Conservation (phyloP, 495 filamentous ascomycete genomes). For the Halenospora varia region DNA sequence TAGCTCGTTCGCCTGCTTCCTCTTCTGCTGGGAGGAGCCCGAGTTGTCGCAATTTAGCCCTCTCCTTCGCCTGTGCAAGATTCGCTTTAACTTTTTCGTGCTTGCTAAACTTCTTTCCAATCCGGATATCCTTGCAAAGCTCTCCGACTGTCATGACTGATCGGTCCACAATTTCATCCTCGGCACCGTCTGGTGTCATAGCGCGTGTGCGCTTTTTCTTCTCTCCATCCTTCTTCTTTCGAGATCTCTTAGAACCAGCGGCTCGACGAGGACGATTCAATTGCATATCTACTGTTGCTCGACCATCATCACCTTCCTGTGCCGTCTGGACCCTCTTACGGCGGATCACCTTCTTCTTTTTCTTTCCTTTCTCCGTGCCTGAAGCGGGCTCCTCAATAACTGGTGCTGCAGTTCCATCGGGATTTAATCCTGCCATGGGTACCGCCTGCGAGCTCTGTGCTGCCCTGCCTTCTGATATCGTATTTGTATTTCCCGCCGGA, state of each 20-base stretch:
- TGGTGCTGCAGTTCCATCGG: slow-evolving; percentile 20
- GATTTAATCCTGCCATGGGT: slow-evolving; percentile 18
- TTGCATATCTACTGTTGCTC: slow-evolving; percentile 17
- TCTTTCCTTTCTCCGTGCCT: slow-evolving; percentile 14
- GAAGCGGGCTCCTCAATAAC: slow-evolving; percentile 32
- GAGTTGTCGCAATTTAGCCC: slow-evolving; percentile 29
- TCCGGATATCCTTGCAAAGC: slow-evolving; percentile 68
- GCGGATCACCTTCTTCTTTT: slow-evolving; percentile 17
- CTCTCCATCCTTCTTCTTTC: slow-evolving; percentile 27
- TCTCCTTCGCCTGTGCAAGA: slow-evolving; percentile 36
- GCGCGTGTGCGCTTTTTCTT: slow-evolving; percentile 35
- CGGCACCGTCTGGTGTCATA: slow-evolving; percentile 73
- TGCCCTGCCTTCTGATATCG: not conserved
- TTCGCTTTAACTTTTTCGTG: slow-evolving; percentile 50
- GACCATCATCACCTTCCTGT: slow-evolving; percentile 16
- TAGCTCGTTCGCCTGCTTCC: slow-evolving; percentile 9
- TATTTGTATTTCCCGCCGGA: slow-evolving; percentile 7
- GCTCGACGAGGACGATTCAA: slow-evolving; percentile 6
- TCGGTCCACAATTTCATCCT: slow-evolving; percentile 64
- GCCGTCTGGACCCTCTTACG: slow-evolving; percentile 19
- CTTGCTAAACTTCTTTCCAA: slow-evolving; percentile 77
- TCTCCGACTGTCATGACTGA: slow-evolving; percentile 76
- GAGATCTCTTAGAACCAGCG: not conserved
- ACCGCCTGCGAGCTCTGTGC: slow-evolving; percentile 15
- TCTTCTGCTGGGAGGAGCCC: slow-evolving; percentile 28